Base-by-base conservation (phyloP, 495 filamentous ascomycete species). In the Xylaria nigripes region DNA sequence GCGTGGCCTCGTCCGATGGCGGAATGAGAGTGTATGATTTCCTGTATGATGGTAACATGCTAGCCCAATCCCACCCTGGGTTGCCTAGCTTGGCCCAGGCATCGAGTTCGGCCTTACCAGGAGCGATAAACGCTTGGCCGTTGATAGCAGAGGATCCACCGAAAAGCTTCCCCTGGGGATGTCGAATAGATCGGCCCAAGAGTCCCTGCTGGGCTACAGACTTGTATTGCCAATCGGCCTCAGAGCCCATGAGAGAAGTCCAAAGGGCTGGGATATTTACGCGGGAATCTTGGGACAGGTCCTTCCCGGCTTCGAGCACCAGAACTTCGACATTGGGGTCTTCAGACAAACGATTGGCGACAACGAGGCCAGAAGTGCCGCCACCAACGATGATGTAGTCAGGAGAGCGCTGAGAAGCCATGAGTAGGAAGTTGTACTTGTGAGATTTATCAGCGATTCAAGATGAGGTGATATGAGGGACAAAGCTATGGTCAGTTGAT, bases 351-450 rank as follows among this genome's bases (percentile, higher is more conserved):
- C 67, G 56, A 44, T 51, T 56, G 40, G 84, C 86, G 66, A 90
- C 82, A 46, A 87, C 86, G 71, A 86, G 87, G 59, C 86, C 86
- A n/a, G 86, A 85, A 29, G 86, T 89, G 61, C 86, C 86, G 51
- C 86, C 86, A 53, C 85, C 86, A 3, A 91, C 81, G 60, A 92
- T 83, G 57, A 94, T 70, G 70, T 86, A 89, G 72, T 90, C 86
- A 0, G 43, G 43, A 2, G 43, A 25, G 43, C 43, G 43, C 27
- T 45, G 22, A 24, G 23, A 27, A 45, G 43, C 23, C 43, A 45
- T 45, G 9, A 23, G 21, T 43, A 43, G 19, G 13, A 23, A 19
- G 23, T 23, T 9, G 6, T 0, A 22, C 41, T 43, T 23, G 10
- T 16, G 12, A 19, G 23, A 43, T 43, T 6, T 23, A 16, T n/a